Base-by-base conservation (phyloP, 2,329 filamentous ascomycete species). In the Plenodomus lindquistii region DNA sequence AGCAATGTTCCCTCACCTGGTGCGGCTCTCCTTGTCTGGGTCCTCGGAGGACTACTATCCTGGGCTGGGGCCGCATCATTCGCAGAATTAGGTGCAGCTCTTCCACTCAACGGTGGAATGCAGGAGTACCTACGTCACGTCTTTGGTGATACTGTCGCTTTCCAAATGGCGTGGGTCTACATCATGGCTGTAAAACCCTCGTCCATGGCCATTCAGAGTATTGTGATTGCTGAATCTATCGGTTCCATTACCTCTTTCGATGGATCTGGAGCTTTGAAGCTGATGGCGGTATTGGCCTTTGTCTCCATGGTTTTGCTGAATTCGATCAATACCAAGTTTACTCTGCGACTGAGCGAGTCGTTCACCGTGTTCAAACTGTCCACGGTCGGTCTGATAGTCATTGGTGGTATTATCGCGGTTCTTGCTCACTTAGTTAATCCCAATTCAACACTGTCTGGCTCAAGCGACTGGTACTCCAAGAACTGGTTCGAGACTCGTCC, bases 141-240 rank as follows among this genome's bases (percentile, higher is more conserved):
- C 27, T 86, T 79, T 52, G 84, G 84, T 22, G 82, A 85, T 41
- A 70, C 81, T 2, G 78, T 79, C 40, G 84, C 83, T n/a, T 86
- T 85, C 57, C 65, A 86, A 4, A 82, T 82, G 5, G 82, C 83
- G 0, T 87, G 84, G 84, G 83, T 83, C 0, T 86, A 84, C 81
- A 79, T 86, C 44, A 77, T 86, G 5, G 82, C 80, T 17, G 79
- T 85, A 19, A 86, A 85, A 78, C 84, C 84, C 0, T 82, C 83
- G 0, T 85, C 84, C 0, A 76, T 85, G 50, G 84, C 83, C 9
- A 86, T 86, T 39, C 75, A 86, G 21, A 80, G 79, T 60, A 85
- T 86, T 52, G 82, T 86, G 19, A 86, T 86, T 54, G 77, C 74
- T 21, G 70, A 78, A 47, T 74, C 67, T 3, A 71, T 62, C 44